Conservation (phyloP, 106 monocot genomes). For the Iris macrosiphon region DNA sequence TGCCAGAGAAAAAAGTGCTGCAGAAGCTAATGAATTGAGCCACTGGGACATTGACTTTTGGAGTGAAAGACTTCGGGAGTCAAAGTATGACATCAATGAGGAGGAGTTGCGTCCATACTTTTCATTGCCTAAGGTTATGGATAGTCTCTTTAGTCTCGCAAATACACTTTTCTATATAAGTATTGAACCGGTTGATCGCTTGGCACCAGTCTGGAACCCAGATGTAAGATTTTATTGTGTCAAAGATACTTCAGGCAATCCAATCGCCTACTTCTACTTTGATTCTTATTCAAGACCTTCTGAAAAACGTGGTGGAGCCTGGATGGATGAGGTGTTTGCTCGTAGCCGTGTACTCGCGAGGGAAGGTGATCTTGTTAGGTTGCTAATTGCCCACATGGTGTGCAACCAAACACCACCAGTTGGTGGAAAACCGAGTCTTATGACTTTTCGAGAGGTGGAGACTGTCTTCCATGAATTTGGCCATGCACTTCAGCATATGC, state of each 20-base stretch:
- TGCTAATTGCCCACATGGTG: conserved; percentile 93
- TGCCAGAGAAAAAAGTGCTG: conserved; percentile 62
- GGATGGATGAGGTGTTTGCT: conserved; percentile 97
- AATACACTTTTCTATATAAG: conserved; percentile 77
- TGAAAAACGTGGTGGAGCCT: conserved; percentile 97
- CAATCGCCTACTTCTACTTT: conserved; percentile 96
- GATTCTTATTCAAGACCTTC: conserved; percentile 97
- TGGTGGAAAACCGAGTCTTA: conserved; percentile 90
- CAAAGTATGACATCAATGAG: conserved; percentile 97
- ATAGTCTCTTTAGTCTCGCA: conserved; percentile 91
- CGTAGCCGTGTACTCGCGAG: conserved; percentile 83
- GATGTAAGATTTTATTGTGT: conserved; percentile 94
- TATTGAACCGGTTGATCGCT: conserved; percentile 86
- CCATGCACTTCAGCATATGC: conserved; percentile 99
- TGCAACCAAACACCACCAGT: conserved; percentile 99
- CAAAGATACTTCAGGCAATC: conserved; percentile 76
- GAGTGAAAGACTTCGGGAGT: conserved; percentile 94
- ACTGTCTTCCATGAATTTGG: conserved; percentile 99
- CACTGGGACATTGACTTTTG: conserved; percentile 93
- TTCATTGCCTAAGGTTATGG: conserved; percentile 91
- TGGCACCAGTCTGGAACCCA: conserved; percentile 85
- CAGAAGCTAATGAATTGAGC: conserved; percentile 71
- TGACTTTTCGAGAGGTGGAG: conserved; percentile 99
- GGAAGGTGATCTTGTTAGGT: conserved; percentile 57
- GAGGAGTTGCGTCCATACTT: conserved; percentile 97